Base-by-base conservation (phyloP, 1,139 yeast species). In the Kluyveromyces sp. region DNA sequence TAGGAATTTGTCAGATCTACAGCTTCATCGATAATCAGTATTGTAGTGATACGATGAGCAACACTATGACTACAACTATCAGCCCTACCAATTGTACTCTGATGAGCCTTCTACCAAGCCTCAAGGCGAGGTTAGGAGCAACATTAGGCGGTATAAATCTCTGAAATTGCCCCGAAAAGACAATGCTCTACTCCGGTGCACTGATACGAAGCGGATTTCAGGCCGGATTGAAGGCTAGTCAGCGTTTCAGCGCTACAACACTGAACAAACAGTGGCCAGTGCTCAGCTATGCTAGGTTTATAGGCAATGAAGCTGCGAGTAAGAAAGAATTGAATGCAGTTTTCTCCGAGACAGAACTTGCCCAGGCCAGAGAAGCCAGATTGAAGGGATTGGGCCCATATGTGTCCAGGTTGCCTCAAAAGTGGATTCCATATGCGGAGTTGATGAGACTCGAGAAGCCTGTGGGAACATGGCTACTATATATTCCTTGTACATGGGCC, bases 361-460 rank as follows among this genome's bases (percentile, higher is more conserved):
- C 70, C 44, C 69, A 72, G 1, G 87, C 89, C 1, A 69, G 77
- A 19, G 60, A 72, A 32, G 76, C 77, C 3, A 68, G 92, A 47
- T 55, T 77, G 31, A 74, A 77, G 1, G 78, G 77, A 0, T 66
- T 83, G 39, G 87, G 84, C 0, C 69, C 74, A 1, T 71, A 71
- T 65, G 74, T 86, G 12, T 69, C 77, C 3, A 69, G 75, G 28
- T 68, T 88, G 19, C 96, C 96, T 0, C 72, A 69, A 37, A 71
- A 73, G 49, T 71, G 81, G 77, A 80, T 86, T 38, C 98, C 98
- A 0, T 92, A 87, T 59, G 94, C 95, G 36, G 95, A 87, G 58
- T 71, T 94, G 44, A 80, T 88, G 83, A 71, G 99, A 45, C 65
- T 92, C 44, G 98, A 94, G 57, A 87, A 87, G 54, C 98, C 98